A percentile compares a stretch with the other conserved stretches of the same genome.
These are phyloP conservation scores for Pichia cactophila DNA, from an alignment of 1,139 yeast species.

Conservation along the genomic window DNA sequence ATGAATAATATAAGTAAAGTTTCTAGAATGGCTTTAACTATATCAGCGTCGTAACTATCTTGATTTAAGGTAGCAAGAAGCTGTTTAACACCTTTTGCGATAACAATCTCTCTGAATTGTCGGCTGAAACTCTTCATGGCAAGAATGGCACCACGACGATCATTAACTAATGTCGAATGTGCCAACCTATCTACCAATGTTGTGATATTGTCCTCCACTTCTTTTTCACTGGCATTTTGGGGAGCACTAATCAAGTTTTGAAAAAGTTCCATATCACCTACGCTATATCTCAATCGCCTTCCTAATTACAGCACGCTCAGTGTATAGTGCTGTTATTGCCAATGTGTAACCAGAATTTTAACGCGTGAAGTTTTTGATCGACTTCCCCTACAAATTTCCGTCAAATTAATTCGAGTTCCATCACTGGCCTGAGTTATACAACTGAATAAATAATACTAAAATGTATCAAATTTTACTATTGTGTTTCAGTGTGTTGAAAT, in stretches of 20 bases:
- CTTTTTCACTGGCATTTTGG: conserved; percentile 33
- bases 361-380: too few species aligned
- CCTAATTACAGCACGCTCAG: too few species aligned
- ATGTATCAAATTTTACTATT: too few species aligned
- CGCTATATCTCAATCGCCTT: not conserved
- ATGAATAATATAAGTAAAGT: conserved; percentile 76
- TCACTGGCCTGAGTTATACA: too few species aligned
- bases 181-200: conserved; percentile 82
- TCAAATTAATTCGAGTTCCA: too few species aligned
- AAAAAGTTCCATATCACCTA: conserved; percentile 22
- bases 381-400: too few species aligned
- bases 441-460: too few species aligned
- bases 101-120: conserved; percentile 83
- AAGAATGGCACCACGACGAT: conserved; percentile 84
- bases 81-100: conserved; percentile 80
- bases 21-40: conserved; percentile 79
- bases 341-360: too few species aligned
- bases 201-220: conserved; percentile 80
- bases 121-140: conserved; percentile 87
- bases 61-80: conserved; percentile 54
- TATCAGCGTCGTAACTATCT: conserved; percentile 61
- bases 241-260: conserved; percentile 27
- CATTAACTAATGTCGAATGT: conserved; percentile 76
- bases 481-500: too few species aligned
- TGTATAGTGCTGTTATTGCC: too few species aligned